phyloP scores from a whole-genome alignment of 202 grass and related monocot genomes.

The Saccharum hybrid region DNA sequence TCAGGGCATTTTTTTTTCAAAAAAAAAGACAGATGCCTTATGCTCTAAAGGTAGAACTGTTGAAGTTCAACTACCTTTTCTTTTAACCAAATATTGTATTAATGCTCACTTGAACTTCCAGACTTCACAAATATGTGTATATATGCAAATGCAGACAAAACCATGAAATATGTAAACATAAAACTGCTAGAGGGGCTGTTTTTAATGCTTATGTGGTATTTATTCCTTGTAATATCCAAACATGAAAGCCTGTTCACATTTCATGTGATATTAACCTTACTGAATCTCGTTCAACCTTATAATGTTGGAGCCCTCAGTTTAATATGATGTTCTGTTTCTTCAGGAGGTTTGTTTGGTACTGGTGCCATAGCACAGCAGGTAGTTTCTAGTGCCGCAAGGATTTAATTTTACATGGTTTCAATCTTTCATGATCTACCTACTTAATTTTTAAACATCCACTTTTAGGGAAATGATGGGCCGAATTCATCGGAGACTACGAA shows the following conservation, averaged over 20 bases:
- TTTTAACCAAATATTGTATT: slow-evolving; percentile 4
- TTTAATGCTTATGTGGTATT: slow-evolving; percentile 14
- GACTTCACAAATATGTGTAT: slow-evolving; percentile 7
- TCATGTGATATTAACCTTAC: slow-evolving; percentile 31
- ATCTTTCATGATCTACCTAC: slow-evolving; percentile 35
- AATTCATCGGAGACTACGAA: slow-evolving; percentile 84
- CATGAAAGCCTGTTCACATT: neutral
- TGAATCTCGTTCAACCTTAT: slow-evolving; percentile 23
- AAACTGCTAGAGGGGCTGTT: slow-evolving; percentile 4
- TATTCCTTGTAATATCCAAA: slow-evolving; percentile 22
- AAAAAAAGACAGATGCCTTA: slow-evolving; percentile 2
- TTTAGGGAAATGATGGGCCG: slow-evolving; percentile 75
- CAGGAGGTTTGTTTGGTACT: slow-evolving; percentile 67
- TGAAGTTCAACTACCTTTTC: slow-evolving; percentile 2
- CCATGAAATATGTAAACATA: slow-evolving; percentile 2
- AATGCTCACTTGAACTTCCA: neutral
- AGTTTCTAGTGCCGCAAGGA: slow-evolving; percentile 37
- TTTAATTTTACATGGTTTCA: slow-evolving; percentile 36
- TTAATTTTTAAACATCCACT: slow-evolving; percentile 41
- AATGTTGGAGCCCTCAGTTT: slow-evolving; percentile 27
- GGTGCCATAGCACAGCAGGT: slow-evolving; percentile 63
- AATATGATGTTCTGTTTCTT: slow-evolving; percentile 37
- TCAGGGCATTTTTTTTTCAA: too few species aligned
- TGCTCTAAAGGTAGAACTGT: slow-evolving; percentile 14
- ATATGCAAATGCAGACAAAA: neutral